Evolutionary conservation across 306 rosid genomes (phyloP), one percentile per base, ranked within the genome.

Genomic region (Vigna hirtella): DNA sequence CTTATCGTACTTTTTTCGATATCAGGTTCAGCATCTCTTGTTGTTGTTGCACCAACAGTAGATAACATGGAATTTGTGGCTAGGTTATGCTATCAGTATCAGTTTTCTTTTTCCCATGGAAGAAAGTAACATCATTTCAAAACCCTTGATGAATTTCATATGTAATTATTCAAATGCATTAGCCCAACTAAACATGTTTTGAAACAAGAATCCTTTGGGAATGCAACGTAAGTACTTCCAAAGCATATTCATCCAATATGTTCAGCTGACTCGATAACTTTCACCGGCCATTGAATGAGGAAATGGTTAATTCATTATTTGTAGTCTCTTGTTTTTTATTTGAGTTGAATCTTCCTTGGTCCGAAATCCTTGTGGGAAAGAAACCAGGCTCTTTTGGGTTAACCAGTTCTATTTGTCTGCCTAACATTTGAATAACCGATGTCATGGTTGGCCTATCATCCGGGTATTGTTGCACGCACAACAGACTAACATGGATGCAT

Each of bases 341-440:
- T 7, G 80, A 10, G 16, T 14, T 30, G 11, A 73, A 74, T 5
- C 50, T 15, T 52, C 24, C 81, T 1, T 4, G 66, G 15, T 7
- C 1, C 0, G 15, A 40, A 42, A 15, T 10, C 11, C 0, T 45
- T 3, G 49, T 11, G 4, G 49, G 49, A 11, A 45, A 45, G 49
- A 45, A 45, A 38, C 81, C 86, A 16, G 86, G 92, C 30, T 84
- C 79, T 49, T 83, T 78, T 1, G 92, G 92, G 38, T 77, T 77
- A 5, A 63, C 77, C 72, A 86, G 18, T 20, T 78, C 64, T 40
- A 47, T 70, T 15, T 76, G 82, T 42, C 88, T 59, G 15, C 66
- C 81, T 13, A 86, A 47, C 87, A 84, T 89, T 57, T 20, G 24
- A 53, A 84, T 75, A 1, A 86, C 79, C 0, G 78, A 61, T 3